A percentile compares a stretch with the other conserved stretches of the same genome.
These are phyloP conservation scores for Lentinula lateritia DNA, from an alignment of 768 basidiomycete species.

Conservation along the genomic window DNA sequence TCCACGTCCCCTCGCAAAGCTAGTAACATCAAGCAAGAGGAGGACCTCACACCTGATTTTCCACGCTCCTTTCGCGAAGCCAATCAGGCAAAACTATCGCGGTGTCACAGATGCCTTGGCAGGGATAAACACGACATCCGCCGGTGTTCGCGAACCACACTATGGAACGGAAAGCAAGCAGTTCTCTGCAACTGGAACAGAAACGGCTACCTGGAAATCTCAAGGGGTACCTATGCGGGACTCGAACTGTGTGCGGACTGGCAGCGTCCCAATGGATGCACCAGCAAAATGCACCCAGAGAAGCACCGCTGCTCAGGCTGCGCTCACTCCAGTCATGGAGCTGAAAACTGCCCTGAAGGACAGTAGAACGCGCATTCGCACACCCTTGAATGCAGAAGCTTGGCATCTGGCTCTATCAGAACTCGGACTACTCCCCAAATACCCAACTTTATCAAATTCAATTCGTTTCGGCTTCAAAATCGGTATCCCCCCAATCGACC, in stretches of 20 bases:
- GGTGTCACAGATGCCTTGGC: slow-evolving; percentile 24
- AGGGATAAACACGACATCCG: slow-evolving; percentile 18
- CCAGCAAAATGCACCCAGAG: slow-evolving; percentile 13
- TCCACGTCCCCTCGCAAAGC: background rate
- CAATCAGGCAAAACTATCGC: background rate
- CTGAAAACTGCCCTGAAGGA: slow-evolving; percentile 30
- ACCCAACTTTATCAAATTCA: slow-evolving; percentile 20
- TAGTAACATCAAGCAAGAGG: background rate
- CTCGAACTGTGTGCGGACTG: slow-evolving; percentile 27
- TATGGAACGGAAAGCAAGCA: slow-evolving; percentile 18
- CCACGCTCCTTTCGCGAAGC: background rate
- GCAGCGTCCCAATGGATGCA: slow-evolving; percentile 23
- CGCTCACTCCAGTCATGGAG: slow-evolving; percentile 28
- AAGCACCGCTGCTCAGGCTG: slow-evolving; percentile 40
- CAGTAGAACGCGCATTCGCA: slow-evolving; percentile 20
- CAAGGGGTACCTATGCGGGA: slow-evolving; percentile 10
- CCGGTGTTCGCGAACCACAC: slow-evolving; percentile 10
- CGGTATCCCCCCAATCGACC: background rate
- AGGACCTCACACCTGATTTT: background rate
- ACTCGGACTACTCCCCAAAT: slow-evolving; percentile 15
- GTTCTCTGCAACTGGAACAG: slow-evolving; percentile 14
- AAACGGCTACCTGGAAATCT: slow-evolving; percentile 11
- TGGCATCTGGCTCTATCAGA: slow-evolving; percentile 23
- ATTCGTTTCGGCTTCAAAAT: background rate
- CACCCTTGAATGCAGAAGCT: slow-evolving; percentile 21